Conservation (phyloP, 305 asterid species). For the Andrographis paniculata region DNA sequence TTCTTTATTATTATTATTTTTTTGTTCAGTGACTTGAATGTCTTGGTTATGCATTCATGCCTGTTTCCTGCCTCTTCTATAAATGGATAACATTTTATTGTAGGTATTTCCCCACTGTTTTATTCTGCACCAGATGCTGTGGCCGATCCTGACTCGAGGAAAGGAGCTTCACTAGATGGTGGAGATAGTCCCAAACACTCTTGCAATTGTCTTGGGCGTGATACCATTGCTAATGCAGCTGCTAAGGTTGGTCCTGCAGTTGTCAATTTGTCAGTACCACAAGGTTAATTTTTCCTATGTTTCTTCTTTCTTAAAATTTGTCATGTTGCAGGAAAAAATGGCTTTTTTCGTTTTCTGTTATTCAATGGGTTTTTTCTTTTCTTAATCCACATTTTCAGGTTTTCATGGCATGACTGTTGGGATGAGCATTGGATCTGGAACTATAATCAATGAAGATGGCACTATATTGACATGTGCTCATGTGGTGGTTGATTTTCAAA, state of each 20-base stretch:
- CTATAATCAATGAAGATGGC: conserved; percentile 79
- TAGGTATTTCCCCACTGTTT: conserved; percentile 41
- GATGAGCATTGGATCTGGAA: conserved; percentile 76
- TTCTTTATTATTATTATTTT: not conserved
- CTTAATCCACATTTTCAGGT: conserved; percentile 32
- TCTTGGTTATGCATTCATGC: conserved; percentile 2
- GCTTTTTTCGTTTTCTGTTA: not conserved
- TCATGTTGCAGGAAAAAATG: conserved; percentile 3
- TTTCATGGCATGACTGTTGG: conserved; percentile 45
- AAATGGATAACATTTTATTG: conserved; percentile 19
- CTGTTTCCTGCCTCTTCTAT: conserved; percentile 12
- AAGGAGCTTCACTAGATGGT: conserved; percentile 30
- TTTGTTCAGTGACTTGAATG: not conserved
- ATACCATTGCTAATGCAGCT: conserved; percentile 83
- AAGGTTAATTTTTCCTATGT: conserved; percentile 21
- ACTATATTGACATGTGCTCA: conserved; percentile 95
- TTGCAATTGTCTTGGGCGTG: conserved; percentile 68
- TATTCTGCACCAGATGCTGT: conserved; percentile 30
- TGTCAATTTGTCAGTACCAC: conserved; percentile 68
- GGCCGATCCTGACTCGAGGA: conserved; percentile 27
- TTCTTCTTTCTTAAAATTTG: conserved; percentile 1
- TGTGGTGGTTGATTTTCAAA: conserved; percentile 56
- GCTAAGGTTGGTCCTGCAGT: conserved; percentile 79
- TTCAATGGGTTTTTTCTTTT: not conserved
- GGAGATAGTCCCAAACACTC: conserved; percentile 33